Evolutionary conservation across 768 basidiomycete genomes (phyloP).

Genomic region (Coprinopsis sp.): DNA sequence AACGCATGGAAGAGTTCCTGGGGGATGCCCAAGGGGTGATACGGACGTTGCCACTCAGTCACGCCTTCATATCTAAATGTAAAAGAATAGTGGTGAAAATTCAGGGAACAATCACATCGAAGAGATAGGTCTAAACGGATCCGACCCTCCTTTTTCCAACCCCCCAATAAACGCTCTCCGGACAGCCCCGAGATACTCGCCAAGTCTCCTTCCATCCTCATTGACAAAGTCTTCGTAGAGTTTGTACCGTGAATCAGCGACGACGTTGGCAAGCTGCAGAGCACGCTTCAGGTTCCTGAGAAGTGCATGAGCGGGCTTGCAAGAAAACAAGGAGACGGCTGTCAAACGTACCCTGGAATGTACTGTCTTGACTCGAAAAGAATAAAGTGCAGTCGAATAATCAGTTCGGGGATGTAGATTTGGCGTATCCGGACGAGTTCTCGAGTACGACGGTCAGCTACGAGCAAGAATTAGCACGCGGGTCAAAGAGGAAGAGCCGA

Average conservation of each 20-base stretch:
- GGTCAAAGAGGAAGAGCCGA: background rate
- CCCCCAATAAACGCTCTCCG: slow-evolving; percentile 67
- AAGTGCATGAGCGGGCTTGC: background rate
- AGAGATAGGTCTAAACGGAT: slow-evolving; percentile 56
- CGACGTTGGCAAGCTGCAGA: slow-evolving; percentile 72
- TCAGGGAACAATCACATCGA: slow-evolving; percentile 1
- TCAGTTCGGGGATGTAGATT: slow-evolving; percentile 84
- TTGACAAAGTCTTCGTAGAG: slow-evolving; percentile 82
- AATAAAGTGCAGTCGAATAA: slow-evolving; percentile 76
- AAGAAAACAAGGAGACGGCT: background rate
- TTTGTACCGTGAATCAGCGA: slow-evolving; percentile 83
- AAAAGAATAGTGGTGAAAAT: no score
- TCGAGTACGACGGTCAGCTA: slow-evolving; percentile 49
- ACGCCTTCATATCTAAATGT: no score
- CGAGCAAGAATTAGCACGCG: slow-evolving; percentile 1
- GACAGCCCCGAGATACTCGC: slow-evolving; percentile 72
- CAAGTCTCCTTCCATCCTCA: slow-evolving; percentile 54
- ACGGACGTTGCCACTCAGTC: no score
- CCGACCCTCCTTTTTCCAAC: slow-evolving; percentile 70
- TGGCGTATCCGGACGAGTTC: slow-evolving; percentile 83
- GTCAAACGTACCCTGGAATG: slow-evolving; percentile 58
- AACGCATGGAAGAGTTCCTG: no score
- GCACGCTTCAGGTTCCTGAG: slow-evolving; percentile 71
- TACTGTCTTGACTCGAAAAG: slow-evolving; percentile 59
- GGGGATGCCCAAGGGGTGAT: no score